Base-by-base conservation (phyloP, 2,329 filamentous ascomycete genomes). In the Diaporthe capsici region DNA sequence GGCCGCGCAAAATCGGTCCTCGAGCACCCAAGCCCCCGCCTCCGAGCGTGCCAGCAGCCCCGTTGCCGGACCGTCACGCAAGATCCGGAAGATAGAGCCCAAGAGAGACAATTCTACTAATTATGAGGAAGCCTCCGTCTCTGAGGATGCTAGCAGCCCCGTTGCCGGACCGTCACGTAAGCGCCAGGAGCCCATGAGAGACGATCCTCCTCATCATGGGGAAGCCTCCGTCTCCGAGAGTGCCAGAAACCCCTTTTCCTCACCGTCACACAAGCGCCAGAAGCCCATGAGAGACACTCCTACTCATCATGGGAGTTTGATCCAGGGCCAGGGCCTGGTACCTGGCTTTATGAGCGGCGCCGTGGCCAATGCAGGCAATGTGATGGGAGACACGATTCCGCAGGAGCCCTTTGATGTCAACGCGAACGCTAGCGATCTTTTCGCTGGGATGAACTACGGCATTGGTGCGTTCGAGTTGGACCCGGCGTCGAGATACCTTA, bases 311-410 rank as follows among this genome's bases (percentile, higher is more conserved):
- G 49, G 17, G 1, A 10, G 5, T 3, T 12, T 20, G 20, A 20
- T 12, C 28, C 55, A 60, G 22, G 31, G 9, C 8, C 39, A 28
- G 22, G 15, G 17, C 20, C 44, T 49, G 2, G 8, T 47, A 53
- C 3, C 67, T 15, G 8, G 34, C 31, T 39, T 25, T n/a, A 15
- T 15, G 67, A 34, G 13, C 17, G 34, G 7, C 25, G 1, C 15
- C n/a, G 1, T 7, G n/a, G 25, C 7, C 67, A 28, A 8, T 7
- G 8, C 34, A n/a, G 25, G 51, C 57, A 31, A 31, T 17, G 17
- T n/a, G 39, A 20, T 1, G 7, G 28, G 20, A 3, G 25, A 34
- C 1, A 0, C 1, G 3, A 20, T 8, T 13, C 20, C 8, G 39
- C 20, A 49, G 42, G 20, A 20, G 51, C 63, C n/a, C 13, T 15